Base-by-base conservation (phyloP, 2,329 filamentous ascomycete species). In the Sordariomycetes sp. region DNA sequence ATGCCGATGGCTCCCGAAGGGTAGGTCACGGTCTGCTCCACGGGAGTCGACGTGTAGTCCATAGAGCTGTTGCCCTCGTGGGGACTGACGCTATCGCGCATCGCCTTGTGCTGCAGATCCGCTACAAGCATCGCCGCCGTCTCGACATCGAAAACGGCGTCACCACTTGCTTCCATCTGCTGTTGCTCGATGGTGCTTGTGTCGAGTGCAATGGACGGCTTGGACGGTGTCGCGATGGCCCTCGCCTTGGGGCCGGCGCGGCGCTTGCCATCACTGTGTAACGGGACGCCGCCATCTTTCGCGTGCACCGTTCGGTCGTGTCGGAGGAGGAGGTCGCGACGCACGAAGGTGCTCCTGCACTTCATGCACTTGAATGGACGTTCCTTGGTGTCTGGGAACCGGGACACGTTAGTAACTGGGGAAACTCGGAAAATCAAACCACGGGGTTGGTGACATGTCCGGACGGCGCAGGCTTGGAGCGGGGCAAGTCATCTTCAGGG, bases 271-370 rank as follows among this genome's bases (percentile, higher is more conserved):
- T 97, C 94, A 73, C 91, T 96, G 72, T 95, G 91, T 53, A 97
- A 83, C 64, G 93, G 93, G 57, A 94, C 83, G 64, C 94, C 93
- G 65, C 93, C 93, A 76, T 99, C 94, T 76, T 97, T 97, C 62
- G 94, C 94, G 75, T 99, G 94, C 63, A 99, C 94, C 64, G 94
- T 99, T 68, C 94, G 89, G 74, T 99, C 94, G 77, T 99, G 94
- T 72, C 94, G 89, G 65, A 99, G 85, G 57, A 99, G 86, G 62
- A 99, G 82, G 76, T 99, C 94, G 74, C 94, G 90, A 72, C 94
- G 90, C 67, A 99, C 94, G 71, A 99, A 99, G 61, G 94, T 99
- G 79, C 92, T 97, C 69, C 92, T 84, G 75, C 94, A 99, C 78
- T 99, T 99, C 78, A 90, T 82, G 76, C 94, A 99, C 74, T 97